A percentile compares a stretch with the other conserved stretches of the same genome.
Conservation (phyloP, 805 yeast species). For the Candida krabiensis region DNA sequence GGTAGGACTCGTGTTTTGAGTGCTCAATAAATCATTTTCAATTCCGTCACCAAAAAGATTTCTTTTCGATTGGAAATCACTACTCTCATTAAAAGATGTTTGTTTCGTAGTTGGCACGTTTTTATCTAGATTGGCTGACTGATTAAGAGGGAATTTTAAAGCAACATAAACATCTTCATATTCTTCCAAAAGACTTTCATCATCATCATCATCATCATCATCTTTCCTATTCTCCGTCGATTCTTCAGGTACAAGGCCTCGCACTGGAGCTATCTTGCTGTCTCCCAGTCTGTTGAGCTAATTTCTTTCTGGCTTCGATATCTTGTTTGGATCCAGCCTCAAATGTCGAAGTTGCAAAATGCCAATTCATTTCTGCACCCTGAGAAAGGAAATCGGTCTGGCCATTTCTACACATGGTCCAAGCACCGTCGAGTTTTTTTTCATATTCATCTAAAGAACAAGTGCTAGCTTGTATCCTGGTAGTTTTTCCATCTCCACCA, state of each 20-base stretch:
- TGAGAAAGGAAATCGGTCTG: conserved; percentile 62
- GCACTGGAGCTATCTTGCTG: conserved; percentile 25
- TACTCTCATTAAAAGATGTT: background rate
- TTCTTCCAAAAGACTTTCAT: conserved; percentile 33
- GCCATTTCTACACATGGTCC: conserved; percentile 73
- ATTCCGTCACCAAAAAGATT: conserved; percentile 10
- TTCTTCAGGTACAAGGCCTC: conserved; percentile 26
- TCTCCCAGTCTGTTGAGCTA: no score
- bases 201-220: conserved; percentile 10
- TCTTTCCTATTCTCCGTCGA: conserved; percentile 3
- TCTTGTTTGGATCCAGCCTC: conserved; percentile 94
- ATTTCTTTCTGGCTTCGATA: conserved; percentile 53
- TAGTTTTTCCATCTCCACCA: conserved; percentile 37
- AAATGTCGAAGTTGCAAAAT: conserved; percentile 57
- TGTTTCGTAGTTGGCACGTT: background rate
- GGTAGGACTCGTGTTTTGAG: conserved; percentile 5
- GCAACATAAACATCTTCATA: conserved; percentile 53
- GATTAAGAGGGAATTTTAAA: conserved; percentile 47
- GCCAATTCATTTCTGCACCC: conserved; percentile 96
- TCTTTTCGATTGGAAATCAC: background rate
- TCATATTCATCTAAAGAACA: conserved; percentile 76
- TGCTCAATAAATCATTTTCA: conserved; percentile 3
- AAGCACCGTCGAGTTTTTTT: conserved; percentile 35
- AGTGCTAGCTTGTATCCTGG: conserved; percentile 67
- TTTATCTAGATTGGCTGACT: conserved; percentile 21